Evolutionary conservation across 441 rosid species (phyloP).

Genomic region (Macaranga tanarius): DNA sequence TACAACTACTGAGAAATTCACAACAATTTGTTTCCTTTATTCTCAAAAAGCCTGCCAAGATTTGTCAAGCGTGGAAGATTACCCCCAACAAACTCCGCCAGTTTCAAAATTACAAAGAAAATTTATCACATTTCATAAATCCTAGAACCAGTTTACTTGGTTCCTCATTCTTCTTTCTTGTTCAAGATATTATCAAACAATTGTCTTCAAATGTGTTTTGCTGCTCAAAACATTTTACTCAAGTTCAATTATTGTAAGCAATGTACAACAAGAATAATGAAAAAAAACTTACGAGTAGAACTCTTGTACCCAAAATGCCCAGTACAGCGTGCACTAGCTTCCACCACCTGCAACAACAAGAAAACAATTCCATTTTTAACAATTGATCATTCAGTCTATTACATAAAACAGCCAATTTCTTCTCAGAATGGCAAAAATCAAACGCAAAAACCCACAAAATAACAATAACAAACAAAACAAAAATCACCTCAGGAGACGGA

Average conservation of each 20-base stretch:
- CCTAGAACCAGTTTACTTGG: not conserved
- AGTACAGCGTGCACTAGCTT: slow-evolving; percentile 52
- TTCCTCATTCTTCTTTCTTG: not conserved
- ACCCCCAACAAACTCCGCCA: not conserved
- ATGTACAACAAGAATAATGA: not conserved
- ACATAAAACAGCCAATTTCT: not conserved
- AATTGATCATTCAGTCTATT: not conserved
- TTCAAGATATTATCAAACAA: not conserved
- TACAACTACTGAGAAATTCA: not conserved
- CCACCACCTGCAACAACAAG: slow-evolving; percentile 54
- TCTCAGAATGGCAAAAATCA: not conserved
- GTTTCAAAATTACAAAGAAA: not conserved
- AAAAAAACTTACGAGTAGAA: slow-evolving; percentile 46
- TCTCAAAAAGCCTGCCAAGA: not conserved
- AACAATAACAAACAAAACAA: not conserved
- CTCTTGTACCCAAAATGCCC: slow-evolving; percentile 54
- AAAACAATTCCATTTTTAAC: not conserved
- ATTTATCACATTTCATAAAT: not conserved
- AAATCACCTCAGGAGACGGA: slow-evolving; percentile 60
- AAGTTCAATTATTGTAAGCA: not conserved
- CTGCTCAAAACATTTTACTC: not conserved
- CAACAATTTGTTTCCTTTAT: not conserved
- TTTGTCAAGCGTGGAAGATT: not conserved
- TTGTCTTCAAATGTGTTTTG: not conserved
- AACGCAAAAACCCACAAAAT: not conserved